Conservation (phyloP, 108 stramenopile genomes). For the Cyclotella cryptica region DNA sequence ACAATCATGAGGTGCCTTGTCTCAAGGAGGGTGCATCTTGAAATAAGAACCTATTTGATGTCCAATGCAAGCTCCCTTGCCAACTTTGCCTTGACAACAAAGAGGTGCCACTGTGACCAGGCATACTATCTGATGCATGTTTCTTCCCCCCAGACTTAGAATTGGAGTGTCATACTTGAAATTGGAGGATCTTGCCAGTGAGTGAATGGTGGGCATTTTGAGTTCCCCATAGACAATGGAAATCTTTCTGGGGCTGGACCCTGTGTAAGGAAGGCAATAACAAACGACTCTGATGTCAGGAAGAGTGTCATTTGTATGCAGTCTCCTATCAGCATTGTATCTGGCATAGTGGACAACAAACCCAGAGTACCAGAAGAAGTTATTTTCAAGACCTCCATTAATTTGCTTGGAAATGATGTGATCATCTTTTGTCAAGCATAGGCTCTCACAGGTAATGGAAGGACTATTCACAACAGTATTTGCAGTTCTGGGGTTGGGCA, state of each 20-base stretch:
- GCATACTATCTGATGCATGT: not conserved
- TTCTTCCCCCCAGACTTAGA: not conserved
- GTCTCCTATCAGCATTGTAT: not conserved
- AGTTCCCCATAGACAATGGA: not conserved
- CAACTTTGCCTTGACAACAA: not conserved
- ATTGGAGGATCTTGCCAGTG: not conserved
- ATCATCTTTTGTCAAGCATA: not conserved
- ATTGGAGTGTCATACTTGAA: slow-evolving; percentile 9
- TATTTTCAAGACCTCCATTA: not conserved
- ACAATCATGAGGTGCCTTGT: not conserved
- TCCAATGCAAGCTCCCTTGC: not conserved
- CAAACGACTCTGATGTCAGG: not conserved
- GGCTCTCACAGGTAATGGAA: not conserved
- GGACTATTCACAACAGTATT: not conserved
- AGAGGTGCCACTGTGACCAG: not conserved
- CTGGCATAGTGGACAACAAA: not conserved
- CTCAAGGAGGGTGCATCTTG: slow-evolving; percentile 15
- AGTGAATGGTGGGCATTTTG: not conserved
- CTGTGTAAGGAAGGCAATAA: not conserved
- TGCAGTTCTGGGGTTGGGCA: no score
- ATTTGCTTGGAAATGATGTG: not conserved
- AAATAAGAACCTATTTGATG: slow-evolving; percentile 12
- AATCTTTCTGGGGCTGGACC: not conserved
- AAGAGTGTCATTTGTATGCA: not conserved
- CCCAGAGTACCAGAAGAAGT: not conserved